Percentiles rank a stretch among this genome's conserved stretches.
Evolutionary conservation across 1,284 basidiomycete species (phyloP).

Genomic region (Cronartium quercuum): DNA sequence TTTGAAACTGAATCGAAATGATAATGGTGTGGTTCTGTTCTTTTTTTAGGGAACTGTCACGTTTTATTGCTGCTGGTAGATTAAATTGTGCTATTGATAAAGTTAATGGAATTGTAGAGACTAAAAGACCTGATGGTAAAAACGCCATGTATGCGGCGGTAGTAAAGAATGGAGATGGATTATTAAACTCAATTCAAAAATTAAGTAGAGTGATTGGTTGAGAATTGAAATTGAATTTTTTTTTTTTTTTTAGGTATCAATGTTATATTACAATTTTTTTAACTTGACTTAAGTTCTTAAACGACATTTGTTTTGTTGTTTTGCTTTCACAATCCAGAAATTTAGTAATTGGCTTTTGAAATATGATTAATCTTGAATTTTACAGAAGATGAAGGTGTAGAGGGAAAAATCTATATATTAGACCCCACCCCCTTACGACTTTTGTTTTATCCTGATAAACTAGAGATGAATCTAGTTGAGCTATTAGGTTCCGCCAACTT

Average conservation of each 20-base stretch:
- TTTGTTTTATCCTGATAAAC: too few species aligned
- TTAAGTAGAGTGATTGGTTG: slow-evolving; percentile 46
- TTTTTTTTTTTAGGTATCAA: neutral
- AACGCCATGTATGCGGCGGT: slow-evolving; percentile 85
- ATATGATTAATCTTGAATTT: too few species aligned
- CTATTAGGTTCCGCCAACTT: too few species aligned
- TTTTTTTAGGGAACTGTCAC: slow-evolving; percentile 68
- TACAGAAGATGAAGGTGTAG: too few species aligned
- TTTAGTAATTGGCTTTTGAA: too few species aligned
- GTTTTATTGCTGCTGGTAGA: slow-evolving; percentile 85
- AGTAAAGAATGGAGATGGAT: slow-evolving; percentile 76
- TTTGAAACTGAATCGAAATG: slow-evolving; percentile 8
- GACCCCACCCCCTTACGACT: too few species aligned
- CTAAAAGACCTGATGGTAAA: slow-evolving; percentile 72
- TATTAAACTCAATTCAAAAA: slow-evolving; percentile 58
- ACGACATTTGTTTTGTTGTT: neutral
- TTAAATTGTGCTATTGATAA: slow-evolving; percentile 89
- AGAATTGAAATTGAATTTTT: neutral
- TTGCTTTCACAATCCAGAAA: neutral
- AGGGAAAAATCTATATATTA: too few species aligned
- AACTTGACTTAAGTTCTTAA: neutral
- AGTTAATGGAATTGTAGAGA: slow-evolving; percentile 86
- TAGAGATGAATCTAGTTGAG: too few species aligned
- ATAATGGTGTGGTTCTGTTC: slow-evolving; percentile 5
- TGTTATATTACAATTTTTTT: neutral